Conservation (phyloP, 2,329 filamentous ascomycete genomes). For the Fusarium cyanostomum region DNA sequence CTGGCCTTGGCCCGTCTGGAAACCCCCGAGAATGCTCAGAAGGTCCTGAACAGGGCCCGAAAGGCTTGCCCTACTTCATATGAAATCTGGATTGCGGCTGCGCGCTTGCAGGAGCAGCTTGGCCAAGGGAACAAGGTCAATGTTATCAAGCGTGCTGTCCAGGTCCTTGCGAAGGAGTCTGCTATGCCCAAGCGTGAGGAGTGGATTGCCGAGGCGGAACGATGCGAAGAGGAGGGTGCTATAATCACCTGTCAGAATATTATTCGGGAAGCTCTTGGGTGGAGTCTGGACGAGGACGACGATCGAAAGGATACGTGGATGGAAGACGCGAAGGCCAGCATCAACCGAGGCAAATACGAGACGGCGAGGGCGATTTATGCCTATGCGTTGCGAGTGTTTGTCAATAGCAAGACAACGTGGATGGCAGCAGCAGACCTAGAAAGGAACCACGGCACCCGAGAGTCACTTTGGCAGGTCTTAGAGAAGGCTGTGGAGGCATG, state of each 20-base stretch:
- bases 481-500: slow-evolving; percentile 95
- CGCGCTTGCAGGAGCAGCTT: slow-evolving; percentile 86
- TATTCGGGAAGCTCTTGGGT: slow-evolving; percentile 90
- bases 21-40: slow-evolving; percentile 89
- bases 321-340: slow-evolving; percentile 87
- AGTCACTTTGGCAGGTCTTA: slow-evolving; percentile 83
- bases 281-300: slow-evolving; percentile 93
- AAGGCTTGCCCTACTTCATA: slow-evolving; percentile 93
- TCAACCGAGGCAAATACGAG: slow-evolving; percentile 82
- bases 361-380: slow-evolving; percentile 94
- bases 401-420: slow-evolving; percentile 89
- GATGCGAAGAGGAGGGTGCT: slow-evolving; percentile 92
- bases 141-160: slow-evolving; percentile 94
- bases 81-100: slow-evolving; percentile 97
- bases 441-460: slow-evolving; percentile 84
- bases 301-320: slow-evolving; percentile 96
- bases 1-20: slow-evolving; percentile 91
- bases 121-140: slow-evolving; percentile 83
- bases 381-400: slow-evolving; percentile 88
- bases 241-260: slow-evolving; percentile 88
- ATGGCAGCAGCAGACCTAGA: slow-evolving; percentile 91
- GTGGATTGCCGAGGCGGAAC: slow-evolving; percentile 95
- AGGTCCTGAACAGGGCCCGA: slow-evolving; percentile 93
- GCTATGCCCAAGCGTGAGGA: slow-evolving; percentile 98
- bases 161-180: slow-evolving; percentile 86